These are phyloP conservation scores for Biscogniauxia sp. DNA, from an alignment of 2,329 filamentous ascomycete genomes.

Conservation along the genomic window DNA sequence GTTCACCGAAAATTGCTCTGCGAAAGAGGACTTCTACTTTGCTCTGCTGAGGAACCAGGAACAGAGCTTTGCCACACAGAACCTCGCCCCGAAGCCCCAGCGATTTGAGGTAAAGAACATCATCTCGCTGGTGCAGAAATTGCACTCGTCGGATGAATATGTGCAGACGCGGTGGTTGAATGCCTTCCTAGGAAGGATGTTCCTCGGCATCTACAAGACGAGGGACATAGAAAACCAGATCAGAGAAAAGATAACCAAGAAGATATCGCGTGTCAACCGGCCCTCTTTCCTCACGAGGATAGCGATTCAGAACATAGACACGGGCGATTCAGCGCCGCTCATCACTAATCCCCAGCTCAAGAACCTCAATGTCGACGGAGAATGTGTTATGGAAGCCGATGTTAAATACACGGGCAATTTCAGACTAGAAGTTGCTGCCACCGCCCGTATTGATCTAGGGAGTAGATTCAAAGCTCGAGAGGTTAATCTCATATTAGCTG, in stretches of 20 bases:
- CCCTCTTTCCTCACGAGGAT: slow-evolving; percentile 87
- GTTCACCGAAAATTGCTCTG: slow-evolving; percentile 92
- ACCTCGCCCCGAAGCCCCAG: slow-evolving; percentile 65
- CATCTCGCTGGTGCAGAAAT: slow-evolving; percentile 80
- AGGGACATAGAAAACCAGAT: slow-evolving; percentile 76
- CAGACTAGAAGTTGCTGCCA: slow-evolving; percentile 86
- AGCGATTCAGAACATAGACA: slow-evolving; percentile 76
- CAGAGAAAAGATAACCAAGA: slow-evolving; percentile 86
- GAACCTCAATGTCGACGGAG: slow-evolving; percentile 88
- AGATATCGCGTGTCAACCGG: slow-evolving; percentile 90
- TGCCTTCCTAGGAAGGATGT: slow-evolving; percentile 82
- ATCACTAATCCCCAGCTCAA: slow-evolving; percentile 86
- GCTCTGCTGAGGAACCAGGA: slow-evolving; percentile 83
- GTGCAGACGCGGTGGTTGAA: slow-evolving; percentile 92
- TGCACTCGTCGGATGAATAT: slow-evolving; percentile 91
- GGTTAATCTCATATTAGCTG: slow-evolving; percentile 83
- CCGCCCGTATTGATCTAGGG: slow-evolving; percentile 86
- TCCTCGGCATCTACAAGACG: slow-evolving; percentile 84
- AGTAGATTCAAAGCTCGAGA: slow-evolving; percentile 85
- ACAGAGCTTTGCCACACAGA: slow-evolving; percentile 55
- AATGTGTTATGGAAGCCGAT: slow-evolving; percentile 83
- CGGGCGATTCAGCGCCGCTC: slow-evolving; percentile 82
- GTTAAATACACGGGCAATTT: slow-evolving; percentile 88
- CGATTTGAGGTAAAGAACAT: slow-evolving; percentile 83
- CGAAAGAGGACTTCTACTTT: slow-evolving; percentile 98